Base-by-base conservation (phyloP, 2,329 filamentous ascomycete genomes). In the Tolypocladium ovalisporum region DNA sequence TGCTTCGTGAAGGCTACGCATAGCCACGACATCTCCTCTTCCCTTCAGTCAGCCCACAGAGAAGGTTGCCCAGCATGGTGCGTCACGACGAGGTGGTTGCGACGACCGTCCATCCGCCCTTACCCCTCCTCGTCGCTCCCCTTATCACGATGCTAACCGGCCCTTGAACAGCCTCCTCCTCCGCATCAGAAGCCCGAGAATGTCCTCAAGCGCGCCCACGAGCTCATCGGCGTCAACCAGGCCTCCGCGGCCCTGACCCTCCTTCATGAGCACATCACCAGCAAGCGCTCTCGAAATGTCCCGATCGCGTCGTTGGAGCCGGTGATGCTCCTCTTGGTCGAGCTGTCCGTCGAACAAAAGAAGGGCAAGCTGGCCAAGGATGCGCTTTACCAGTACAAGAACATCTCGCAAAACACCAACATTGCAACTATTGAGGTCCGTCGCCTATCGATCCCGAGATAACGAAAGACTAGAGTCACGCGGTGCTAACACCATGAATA, bases 291-390 rank as follows among this genome's bases (percentile, higher is more conserved):
- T 68, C 90, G 94, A 72, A 97, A 95, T 86, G 94, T 90, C 68
- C 92, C 94, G 67, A 97, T 97, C 80, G 84, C 88, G 63, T 95
- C 92, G 56, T 79, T 99, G 70, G 94, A 99, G 85, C 94, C 94
- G 64, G 93, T 99, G 65, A 97, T 99, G 92, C 82, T 97, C 75
- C 87, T 97, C 65, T 87, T 99, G 71, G 93, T 99, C 69, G 91
- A 97, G 76, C 84, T 97, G 59, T 96, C 89, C 65, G 94, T 99
- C 69, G 93, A 97, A 70, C 86, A 97, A 68, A 91, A 94, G 78
- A 99, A 97, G 79, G 94, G 94, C 67, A 99, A 99, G 77, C 83
- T 94, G 60, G 94, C 93, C 74, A 99, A 99, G 82, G 94, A 99
- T 78, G 94, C 94, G 61, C 83, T 99, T 54, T 99, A 97, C 75